Evolutionary conservation across 768 basidiomycete genomes (phyloP), one percentile per base, ranked within the genome.

Genomic region (Tylopilus sp.): DNA sequence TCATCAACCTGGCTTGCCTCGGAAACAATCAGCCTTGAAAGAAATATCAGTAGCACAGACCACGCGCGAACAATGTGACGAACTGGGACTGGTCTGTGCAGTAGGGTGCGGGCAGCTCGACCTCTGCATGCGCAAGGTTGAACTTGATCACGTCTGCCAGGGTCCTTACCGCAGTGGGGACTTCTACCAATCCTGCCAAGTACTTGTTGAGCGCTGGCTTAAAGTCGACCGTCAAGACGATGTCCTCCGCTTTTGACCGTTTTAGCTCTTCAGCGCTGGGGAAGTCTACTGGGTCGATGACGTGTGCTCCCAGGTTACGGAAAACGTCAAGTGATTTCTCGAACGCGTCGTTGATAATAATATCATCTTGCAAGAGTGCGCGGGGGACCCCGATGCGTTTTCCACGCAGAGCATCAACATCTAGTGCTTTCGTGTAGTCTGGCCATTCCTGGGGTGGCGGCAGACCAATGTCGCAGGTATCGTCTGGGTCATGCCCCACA

Each of bases 281-380:
- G 20, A 86, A 67, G 55, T 85, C 80, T 1, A 82, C 81, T 0
- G 83, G 82, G 58, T 87, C 85, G 3, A 85, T 70, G 18, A 86
- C 67, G 9, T 62, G 68, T 15, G 76, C 77, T 11, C 76, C 79
- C 8, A 76, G 64, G 2, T 51, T 45, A 30, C 68, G 64, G 36
- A 79, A 65, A 8, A 65, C 61, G 35, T 67, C 69, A 21, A 79
- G 53, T 3, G 75, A 69, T 15, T 60, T 66, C 13, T 74, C 63
- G 58, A 79, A 79, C 7, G 69, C 61, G 6, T 71, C 53, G 6
- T 69, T 47, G 33, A 71, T 63, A 18, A 62, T 45, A 8, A 55
- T n/a, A 26, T 63, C 36, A 1, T 58, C 52, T 20, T 53, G 53
- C n/a, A 67, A 46, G 45, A 73, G 66, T 17, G 48, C 51, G 8